Conservation (phyloP, 805 yeast species). For the Peterozyma xylosa region DNA sequence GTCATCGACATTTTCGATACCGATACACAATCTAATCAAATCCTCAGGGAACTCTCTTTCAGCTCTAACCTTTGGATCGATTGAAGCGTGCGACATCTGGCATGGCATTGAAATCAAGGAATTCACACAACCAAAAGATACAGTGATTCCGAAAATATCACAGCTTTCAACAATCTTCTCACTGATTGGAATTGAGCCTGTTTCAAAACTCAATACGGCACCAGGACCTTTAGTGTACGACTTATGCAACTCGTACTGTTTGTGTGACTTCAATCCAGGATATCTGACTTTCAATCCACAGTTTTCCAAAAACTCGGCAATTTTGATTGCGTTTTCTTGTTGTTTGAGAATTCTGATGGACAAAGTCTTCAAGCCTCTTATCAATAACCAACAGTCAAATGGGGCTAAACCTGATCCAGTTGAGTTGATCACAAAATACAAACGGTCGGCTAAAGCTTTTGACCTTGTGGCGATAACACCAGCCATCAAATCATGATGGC, state of each 20-base stretch:
- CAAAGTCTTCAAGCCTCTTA: constrained; percentile 84
- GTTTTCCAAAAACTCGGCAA: constrained; percentile 66
- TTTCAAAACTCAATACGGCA: constrained; percentile 83
- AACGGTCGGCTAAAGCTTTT: constrained; percentile 53
- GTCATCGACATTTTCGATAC: constrained; percentile 80
- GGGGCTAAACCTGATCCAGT: constrained; percentile 91
- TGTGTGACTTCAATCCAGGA: constrained; percentile 79
- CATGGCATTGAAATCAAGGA: constrained; percentile 92
- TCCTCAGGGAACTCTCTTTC: constrained; percentile 93
- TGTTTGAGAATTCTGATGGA: constrained; percentile 83
- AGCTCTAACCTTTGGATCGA: constrained; percentile 77
- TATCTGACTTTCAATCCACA: constrained; percentile 74
- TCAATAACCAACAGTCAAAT: constrained; percentile 83
- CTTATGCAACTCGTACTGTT: constrained; percentile 73
- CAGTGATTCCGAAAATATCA: constrained; percentile 79
- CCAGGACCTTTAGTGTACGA: constrained; percentile 81
- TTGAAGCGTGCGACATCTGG: constrained; percentile 95
- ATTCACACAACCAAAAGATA: constrained; percentile 91
- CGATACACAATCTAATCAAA: constrained; percentile 81
- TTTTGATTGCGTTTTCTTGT: constrained; percentile 67
- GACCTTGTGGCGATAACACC: constrained; percentile 76
- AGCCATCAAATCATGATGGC: constrained; percentile 97
- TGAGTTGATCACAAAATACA: constrained; percentile 77
- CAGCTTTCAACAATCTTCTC: constrained; percentile 72
- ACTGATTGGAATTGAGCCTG: constrained; percentile 61